Base-by-base conservation (phyloP, 129 eudicot species). In the Tagetes patula region DNA sequence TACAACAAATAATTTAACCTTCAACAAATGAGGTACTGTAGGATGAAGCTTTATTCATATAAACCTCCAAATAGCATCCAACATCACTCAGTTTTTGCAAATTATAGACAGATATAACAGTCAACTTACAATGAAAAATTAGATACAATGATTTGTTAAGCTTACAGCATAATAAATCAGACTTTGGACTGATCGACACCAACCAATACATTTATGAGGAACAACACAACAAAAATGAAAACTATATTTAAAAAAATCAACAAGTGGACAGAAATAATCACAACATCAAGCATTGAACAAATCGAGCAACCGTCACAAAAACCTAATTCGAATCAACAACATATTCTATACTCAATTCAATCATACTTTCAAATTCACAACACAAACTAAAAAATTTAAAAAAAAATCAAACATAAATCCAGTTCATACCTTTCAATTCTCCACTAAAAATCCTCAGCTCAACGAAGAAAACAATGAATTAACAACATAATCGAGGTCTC, bases 241-340 rank as follows among this genome's bases (percentile, higher is more conserved):
- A 47, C 48, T 5, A n/a, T 20, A 49, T 7, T 63, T 61, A 9
- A 2, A 63, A 48, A 48, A 74, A 49, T 50, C 65, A 63, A 50
- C 36, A 33, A 37, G 14, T 8, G 37, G 45, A 74, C 62, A 74
- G 40, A 45, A 74, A 47, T 30, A 52, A 33, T 65, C 43, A 40
- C 65, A 64, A 53, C 79, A 40, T 5, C 64, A 77, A 70, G 60
- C 76, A 77, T 61, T 61, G 27, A 70, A 77, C 77, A 82, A 53
- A 77, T 39, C 38, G 63, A 49, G 13, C 54, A 48, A 39, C 2
- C 56, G 46, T 8, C 27, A 32, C 33, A 6, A 4, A 38, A 43
- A 68, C 65, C 64, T 13, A 13, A 70, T 54, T 54, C 62, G 33
- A 68, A 60, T 61, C 42, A 47, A n/a, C 65, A 62, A 31, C 63